Conservation (phyloP, 345 rosid species). For the Linum usitatissimum region DNA sequence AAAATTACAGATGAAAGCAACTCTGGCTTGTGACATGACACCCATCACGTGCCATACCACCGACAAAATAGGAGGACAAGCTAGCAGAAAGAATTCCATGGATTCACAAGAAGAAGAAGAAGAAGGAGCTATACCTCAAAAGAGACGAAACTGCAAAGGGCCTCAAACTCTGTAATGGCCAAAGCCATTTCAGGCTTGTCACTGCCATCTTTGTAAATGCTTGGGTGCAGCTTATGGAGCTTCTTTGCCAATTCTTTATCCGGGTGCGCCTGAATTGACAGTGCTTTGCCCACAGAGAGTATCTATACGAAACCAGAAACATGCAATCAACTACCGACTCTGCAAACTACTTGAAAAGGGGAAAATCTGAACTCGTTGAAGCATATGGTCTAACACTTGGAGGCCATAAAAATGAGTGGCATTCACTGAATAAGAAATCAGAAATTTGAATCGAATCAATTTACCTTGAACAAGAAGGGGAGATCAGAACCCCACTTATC, state of each 20-base stretch:
- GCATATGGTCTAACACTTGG: background rate
- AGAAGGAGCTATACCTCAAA: conserved; percentile 37
- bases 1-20: background rate
- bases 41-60: conserved; percentile 1
- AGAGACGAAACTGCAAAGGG: conserved; percentile 78
- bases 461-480: conserved; percentile 93
- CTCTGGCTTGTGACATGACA: background rate
- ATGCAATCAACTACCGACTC: background rate
- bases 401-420: background rate
- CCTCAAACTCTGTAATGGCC: conserved; percentile 86
- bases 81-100: background rate
- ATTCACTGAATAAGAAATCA: background rate
- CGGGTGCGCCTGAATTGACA: conserved; percentile 97
- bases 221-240: conserved; percentile 65
- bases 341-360: background rate
- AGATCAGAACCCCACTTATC: conserved; percentile 92
- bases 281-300: conserved; percentile 78
- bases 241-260: conserved; percentile 68
- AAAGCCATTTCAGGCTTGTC: conserved; percentile 99
- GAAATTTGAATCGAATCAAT: background rate
- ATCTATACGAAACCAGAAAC: conserved; percentile 32
- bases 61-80: background rate
- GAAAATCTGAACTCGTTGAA: background rate
- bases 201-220: conserved; percentile 73
- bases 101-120: background rate